A percentile compares a stretch with the other conserved stretches of the same genome.
These are phyloP conservation scores for Didymella lethalis DNA, from an alignment of 2,329 filamentous ascomycete species.

Conservation along the genomic window DNA sequence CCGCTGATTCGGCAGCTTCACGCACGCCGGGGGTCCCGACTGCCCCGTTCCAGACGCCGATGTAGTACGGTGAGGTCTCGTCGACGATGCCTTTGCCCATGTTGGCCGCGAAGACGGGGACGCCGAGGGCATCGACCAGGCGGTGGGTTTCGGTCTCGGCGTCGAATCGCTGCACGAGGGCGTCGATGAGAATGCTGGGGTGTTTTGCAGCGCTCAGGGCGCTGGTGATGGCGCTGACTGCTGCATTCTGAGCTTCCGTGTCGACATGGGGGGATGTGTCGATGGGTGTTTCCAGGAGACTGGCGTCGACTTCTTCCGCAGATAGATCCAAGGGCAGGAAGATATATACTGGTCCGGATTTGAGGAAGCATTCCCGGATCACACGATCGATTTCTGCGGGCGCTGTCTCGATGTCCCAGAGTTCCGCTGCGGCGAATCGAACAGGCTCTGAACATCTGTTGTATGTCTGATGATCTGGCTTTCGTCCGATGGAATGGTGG, in stretches of 20 bases:
- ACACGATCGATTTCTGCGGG: constrained; percentile 55
- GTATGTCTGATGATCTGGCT: constrained; percentile 54
- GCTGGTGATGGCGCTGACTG: constrained; percentile 45
- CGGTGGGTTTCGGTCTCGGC: constrained; percentile 45
- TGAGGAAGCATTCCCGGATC: constrained; percentile 54
- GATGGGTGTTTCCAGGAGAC: constrained; percentile 49
- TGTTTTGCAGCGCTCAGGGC: constrained; percentile 47
- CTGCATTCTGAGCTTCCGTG: constrained; percentile 38
- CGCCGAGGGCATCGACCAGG: constrained; percentile 45
- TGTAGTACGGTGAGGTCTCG: constrained; percentile 51
- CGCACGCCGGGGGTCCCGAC: constrained; percentile 49
- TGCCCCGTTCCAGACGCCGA: constrained; percentile 55
- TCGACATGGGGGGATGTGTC: constrained; percentile 44
- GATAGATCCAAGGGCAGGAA: constrained; percentile 56
- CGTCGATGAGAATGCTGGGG: constrained; percentile 52
- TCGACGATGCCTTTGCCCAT: constrained; percentile 57
- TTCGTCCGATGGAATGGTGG: constrained; percentile 54
- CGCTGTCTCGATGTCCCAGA: constrained; percentile 52
- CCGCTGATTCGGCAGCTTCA: constrained; percentile 46
- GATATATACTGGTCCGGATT: constrained; percentile 55
- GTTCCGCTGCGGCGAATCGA: constrained; percentile 51
- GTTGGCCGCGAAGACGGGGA: constrained; percentile 52
- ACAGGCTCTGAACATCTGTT: constrained; percentile 51
- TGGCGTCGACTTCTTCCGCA: constrained; percentile 44
- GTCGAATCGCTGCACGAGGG: constrained; percentile 50